Base-by-base conservation (phyloP, 1,139 yeast species). In the Wickerhamomyces sp. region DNA sequence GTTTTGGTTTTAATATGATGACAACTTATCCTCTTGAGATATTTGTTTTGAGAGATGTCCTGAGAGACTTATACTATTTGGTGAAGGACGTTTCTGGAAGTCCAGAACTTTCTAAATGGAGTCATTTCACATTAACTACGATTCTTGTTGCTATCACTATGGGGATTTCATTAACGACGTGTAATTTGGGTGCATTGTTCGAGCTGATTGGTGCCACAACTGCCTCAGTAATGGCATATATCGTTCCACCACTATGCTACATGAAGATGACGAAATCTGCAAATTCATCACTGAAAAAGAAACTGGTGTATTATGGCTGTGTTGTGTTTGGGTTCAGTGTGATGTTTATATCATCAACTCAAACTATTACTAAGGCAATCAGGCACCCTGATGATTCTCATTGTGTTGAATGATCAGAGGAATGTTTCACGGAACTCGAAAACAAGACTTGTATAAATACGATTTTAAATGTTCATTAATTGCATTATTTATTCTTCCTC, bases 141-240 rank as follows among this genome's bases (percentile, higher is more conserved):
- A 52, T 70, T 0, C 60, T 87, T 33, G 86, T 85, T 1, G 65
- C 81, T 29, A 45, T 75, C 1, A 82, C 95, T 3, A 83, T 87
- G 91, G 47, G 73, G 0, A 80, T 87, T 4, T 73, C 96, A 0
- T 63, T 89, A 32, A 64, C 80, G 39, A 88, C 96, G 0, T 88
- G 96, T 54, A 87, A 89, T 48, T 65, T 89, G 39, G 97, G 97
- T 1, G 84, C 91, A 15, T 81, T 89, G 28, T 66, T 89, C 34
- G 97, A 89, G 52, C 66, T 89, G 7, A 88, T 87, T 22, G 97
- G 97, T 2, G 91, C 96, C 0, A 83, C 95, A 0, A 83, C 95
- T 0, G 97, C 96, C 0, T 85, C 95, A 12, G 66, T 86, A 24
- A 81, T 89, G 84, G 96, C 97, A 0, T 89, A 86, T 52, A 86